Evolutionary conservation across 2,329 filamentous ascomycete genomes (phyloP), one percentile per base, ranked within the genome.

Genomic region (Nigrospora sphaerica): DNA sequence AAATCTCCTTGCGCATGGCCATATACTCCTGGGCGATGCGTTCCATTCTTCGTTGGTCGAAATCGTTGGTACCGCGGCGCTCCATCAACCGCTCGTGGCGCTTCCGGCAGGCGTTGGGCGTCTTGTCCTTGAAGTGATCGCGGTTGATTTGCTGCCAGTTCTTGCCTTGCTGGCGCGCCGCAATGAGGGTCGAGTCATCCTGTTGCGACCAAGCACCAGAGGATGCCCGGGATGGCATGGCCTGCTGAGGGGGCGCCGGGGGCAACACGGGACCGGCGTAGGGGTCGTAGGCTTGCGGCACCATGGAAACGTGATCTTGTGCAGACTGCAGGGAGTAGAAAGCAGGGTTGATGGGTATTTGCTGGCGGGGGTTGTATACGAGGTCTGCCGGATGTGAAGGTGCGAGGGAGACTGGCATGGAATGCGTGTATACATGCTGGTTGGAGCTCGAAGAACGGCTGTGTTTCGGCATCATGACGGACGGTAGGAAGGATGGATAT

Each of bases 41-140:
- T 62, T 92, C 86, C 19, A 91, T 72, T 69, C 87, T 87, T 54
- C 83, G 73, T 17, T 78, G 78, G 57, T 92, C 86, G 84, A 88
- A 93, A 58, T 91, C 85, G 56, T 88, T 84, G 41, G 82, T 79
- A 48, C 83, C 81, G 61, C 75, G 77, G 54, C 84, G 81, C 67
- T 92, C 86, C 74, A 92, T 83, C 54, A 95, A 70, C 36, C 89
- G 78, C 67, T 95, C 89, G 58, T 95, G 88, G 46, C 89, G 81
- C 70, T 95, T 95, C 53, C 89, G 86, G 68, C 89, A 95, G 16
- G 90, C 90, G 62, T 93, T 93, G 48, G 85, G 71, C 10, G 80
- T 81, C 71, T 95, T 95, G 62, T 68, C 74, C 1, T 84, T 85
- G 62, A 95, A 95, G 66, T 88, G 81, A 51, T 76, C 79, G 50